Evolutionary conservation across 371 early-diverging fungal species (phyloP), one percentile per base, ranked within the genome.

Genomic region (Coemansia linderi): DNA sequence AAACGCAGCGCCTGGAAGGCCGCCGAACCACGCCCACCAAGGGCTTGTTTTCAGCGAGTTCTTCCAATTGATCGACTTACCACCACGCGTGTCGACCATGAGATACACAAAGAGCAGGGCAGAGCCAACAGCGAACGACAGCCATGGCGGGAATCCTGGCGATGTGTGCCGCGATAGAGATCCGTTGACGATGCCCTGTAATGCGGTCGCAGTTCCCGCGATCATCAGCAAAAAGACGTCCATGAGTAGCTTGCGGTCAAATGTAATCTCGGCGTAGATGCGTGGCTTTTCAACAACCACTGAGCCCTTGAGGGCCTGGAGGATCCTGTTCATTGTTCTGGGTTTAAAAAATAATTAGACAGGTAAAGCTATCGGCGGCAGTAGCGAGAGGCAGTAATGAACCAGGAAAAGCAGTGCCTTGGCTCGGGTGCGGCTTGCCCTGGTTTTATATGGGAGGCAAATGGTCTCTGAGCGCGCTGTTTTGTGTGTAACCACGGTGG

Each of bases 11-110:
- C 69, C 69, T 6, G 65, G 69, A 10, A 69, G 29, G 17, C 69
- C 69, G 13, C 69, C 69, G 15, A 65, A 39, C 69, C 69, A 69
- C 2, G 59, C 33, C 69, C 69, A 69, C 69, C 69, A 69, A 12
- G 69, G 69, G 19, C 52, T 41, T 19, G 63, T 63, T 33, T 69
- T 69, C 9, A 65, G 15, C 15, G 65, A 59, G 43, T 56, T 65
- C 41, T 60, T 63, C 69, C 69, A 69, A 36, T 57, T 58, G 40
- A 69, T 69, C 5, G 69, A 38, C 15, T 40, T 63, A 40, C 69
- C 69, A 15, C 69, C 69, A 19, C 65, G 58, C 10, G 69, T 64
- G n/a, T 69, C 69, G 27, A 69, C 43, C 69, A 69, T 64, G 10
- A 69, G 27, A 46, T 48, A 69, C 29, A 69, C 41, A 27, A 69